Evolutionary conservation across 495 filamentous ascomycete genomes (phyloP).

Genomic region (Podospora australis): DNA sequence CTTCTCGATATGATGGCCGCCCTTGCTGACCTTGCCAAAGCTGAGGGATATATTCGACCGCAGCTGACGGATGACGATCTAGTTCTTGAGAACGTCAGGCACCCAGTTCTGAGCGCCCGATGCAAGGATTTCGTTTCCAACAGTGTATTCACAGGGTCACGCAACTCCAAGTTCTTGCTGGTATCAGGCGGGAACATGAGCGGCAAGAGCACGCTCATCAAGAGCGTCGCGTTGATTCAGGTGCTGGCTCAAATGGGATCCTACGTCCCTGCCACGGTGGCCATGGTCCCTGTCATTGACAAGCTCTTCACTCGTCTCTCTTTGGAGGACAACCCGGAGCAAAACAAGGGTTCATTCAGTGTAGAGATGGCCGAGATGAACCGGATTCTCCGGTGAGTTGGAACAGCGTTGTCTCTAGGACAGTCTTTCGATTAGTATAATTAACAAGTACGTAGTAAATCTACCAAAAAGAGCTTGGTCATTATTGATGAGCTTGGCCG

Average conservation of each 20-base stretch:
- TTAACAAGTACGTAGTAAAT: too few relatives aligned
- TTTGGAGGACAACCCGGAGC: slow-evolving; percentile 81
- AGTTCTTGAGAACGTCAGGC: slow-evolving; percentile 72
- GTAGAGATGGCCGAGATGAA: slow-evolving; percentile 95
- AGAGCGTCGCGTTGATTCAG: slow-evolving; percentile 72
- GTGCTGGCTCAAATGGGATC: slow-evolving; percentile 92
- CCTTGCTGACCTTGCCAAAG: slow-evolving; percentile 73
- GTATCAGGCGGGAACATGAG: slow-evolving; percentile 98
- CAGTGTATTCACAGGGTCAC: slow-evolving; percentile 69
- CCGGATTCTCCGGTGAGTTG: slow-evolving; percentile 61
- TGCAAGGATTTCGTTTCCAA: slow-evolving; percentile 71
- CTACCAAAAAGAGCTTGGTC: slow-evolving; percentile 66
- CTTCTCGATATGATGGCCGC: slow-evolving; percentile 85
- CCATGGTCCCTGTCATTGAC: slow-evolving; percentile 70
- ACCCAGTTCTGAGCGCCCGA: slow-evolving; percentile 64
- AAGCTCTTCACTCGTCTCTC: slow-evolving; percentile 84
- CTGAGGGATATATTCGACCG: slow-evolving; percentile 74
- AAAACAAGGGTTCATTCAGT: slow-evolving; percentile 87
- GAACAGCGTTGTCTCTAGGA: too few relatives aligned
- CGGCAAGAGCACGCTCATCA: slow-evolving; percentile 95
- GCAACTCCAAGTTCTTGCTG: slow-evolving; percentile 77
- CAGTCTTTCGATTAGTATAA: too few relatives aligned
- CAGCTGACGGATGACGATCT: slow-evolving; percentile 66
- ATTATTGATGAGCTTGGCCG: slow-evolving; percentile 92
- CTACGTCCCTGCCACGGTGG: slow-evolving; percentile 82